Percentiles rank a stretch among this genome's conserved stretches.
Evolutionary conservation across 2,329 filamentous ascomycete genomes (phyloP).

Genomic region (Podosphaera fusca): DNA sequence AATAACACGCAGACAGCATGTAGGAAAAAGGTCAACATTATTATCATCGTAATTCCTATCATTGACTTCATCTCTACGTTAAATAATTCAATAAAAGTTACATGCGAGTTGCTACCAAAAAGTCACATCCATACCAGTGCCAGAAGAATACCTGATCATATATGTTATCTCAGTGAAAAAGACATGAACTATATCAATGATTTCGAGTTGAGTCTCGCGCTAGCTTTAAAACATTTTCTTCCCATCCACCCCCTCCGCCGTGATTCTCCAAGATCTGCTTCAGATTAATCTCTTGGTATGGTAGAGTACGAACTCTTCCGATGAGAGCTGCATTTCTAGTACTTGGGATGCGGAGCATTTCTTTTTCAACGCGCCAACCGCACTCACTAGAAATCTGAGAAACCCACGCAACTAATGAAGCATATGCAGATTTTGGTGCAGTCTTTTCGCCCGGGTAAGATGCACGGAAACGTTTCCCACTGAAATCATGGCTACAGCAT

Average conservation of each 20-base stretch:
- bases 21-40: no score
- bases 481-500: constrained; percentile 77
- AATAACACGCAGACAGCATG: no score
- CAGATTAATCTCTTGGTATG: constrained; percentile 20
- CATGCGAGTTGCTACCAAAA: no score
- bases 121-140: no score
- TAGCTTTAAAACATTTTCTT: constrained; percentile 36
- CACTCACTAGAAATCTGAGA: constrained; percentile 44
- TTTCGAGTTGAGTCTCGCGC: constrained; percentile 24
- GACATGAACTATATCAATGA: constrained; percentile 6
- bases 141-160: no score
- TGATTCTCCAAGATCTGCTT: constrained; percentile 21
- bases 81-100: no score
- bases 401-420: constrained; percentile 62
- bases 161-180: no score
- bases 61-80: no score
- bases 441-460: constrained; percentile 21
- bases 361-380: constrained; percentile 56
- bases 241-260: constrained; percentile 32
- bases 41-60: no score
- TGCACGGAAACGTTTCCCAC: constrained; percentile 51
- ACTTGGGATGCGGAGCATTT: constrained; percentile 76
- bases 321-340: constrained; percentile 70
- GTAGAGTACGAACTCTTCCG: constrained; percentile 26
- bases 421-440: constrained; percentile 44